Base-by-base conservation (phyloP, 2,329 filamentous ascomycete genomes). In the Colletotrichum sidae region DNA sequence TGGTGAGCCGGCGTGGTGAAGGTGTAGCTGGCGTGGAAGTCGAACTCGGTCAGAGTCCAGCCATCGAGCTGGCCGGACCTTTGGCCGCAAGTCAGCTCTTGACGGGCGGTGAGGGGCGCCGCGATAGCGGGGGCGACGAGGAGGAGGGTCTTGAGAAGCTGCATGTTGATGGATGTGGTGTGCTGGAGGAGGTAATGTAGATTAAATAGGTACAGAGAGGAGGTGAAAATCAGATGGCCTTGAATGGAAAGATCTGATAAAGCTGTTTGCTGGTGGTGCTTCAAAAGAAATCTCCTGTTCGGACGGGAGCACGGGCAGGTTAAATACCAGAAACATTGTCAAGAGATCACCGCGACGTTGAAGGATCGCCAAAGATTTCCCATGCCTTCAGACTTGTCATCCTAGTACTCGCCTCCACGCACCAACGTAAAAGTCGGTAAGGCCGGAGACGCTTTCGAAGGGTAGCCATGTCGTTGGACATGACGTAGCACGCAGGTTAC, bases 1-100 rank as follows among this genome's bases (percentile, higher is more conserved):
- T 85, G 82, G 74, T 86, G 84, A 4, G 84, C 76, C 0, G 84
- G 84, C 2, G 82, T 86, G 13, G 77, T 77, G 77, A 84, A 86
- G 71, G 76, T 73, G 72, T 81, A 84, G 10, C 75, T 78, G n/a
- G 79, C 79, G 72, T 83, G 79, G 77, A 77, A 86, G 72, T 81
- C 78, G 65, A 87, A 83, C 72, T 75, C 71, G 50, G 75, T 68
- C 47, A 85, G 69, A 1, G 71, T 73, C 82, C 83, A 86, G 8
- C 66, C 49, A 8, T 38, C 51, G 52, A 73, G 53, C 37, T 65
- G 55, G 41, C 54, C 55, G 8, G 73, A 73, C 50, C 61, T 59
- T 34, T 56, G 60, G 44, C 53, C 55, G 53, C 52, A 65, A n/a
- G 46, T 45, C 8, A 41, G 35, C 44, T 54, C 39, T 15, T 41